Evolutionary conservation across 257 asterid genomes (phyloP), one percentile per base, ranked within the genome.

Genomic region (Thymus quinquecostatus): DNA sequence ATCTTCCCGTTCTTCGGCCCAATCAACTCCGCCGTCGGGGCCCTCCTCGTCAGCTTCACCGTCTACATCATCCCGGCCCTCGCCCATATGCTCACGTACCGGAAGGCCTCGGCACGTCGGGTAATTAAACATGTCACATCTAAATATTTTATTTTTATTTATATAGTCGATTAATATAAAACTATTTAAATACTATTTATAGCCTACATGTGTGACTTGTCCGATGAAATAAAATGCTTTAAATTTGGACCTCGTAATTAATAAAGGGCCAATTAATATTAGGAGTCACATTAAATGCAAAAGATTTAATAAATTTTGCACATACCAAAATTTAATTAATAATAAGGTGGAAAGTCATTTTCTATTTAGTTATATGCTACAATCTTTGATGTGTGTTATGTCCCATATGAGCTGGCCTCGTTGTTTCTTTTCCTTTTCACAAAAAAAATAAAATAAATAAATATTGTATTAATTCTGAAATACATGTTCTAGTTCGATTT

Each of bases 1-100:
- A 82, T 91, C 67, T 93, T 93, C 87, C 98, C 98, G 0, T 93
- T 93, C 75, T 93, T 93, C 28, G 98, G 98, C 21, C 97, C 97
- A 3, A 93, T 93, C 30, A 92, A 92, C 72, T 92, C 97, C 0
- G 96, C 98, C 0, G 98, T 93, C 6, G 98, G 98, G 41, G 97
- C 98, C 8, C 97, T 93, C 64, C 71, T 93, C 36, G 98, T 93
- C 73, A 93, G 94, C 51, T 93, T 93, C 90, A 93, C 98, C 0
- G 98, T 93, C 79, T 93, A 93, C 85, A 82, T 93, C 62, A 87
- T 93, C 68, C 98, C 98, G 0, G 79, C 98, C 55, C 69, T 86
- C 0, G 98, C 98, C 12, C 98, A 93, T 73, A 93, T 93, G 95
- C 94, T 93, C 71, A 89, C 96, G 32, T 93, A 86, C 63, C 49